Base-by-base conservation (phyloP, 352 stramenopile genomes). In the Globisporangium megalacanthum region DNA sequence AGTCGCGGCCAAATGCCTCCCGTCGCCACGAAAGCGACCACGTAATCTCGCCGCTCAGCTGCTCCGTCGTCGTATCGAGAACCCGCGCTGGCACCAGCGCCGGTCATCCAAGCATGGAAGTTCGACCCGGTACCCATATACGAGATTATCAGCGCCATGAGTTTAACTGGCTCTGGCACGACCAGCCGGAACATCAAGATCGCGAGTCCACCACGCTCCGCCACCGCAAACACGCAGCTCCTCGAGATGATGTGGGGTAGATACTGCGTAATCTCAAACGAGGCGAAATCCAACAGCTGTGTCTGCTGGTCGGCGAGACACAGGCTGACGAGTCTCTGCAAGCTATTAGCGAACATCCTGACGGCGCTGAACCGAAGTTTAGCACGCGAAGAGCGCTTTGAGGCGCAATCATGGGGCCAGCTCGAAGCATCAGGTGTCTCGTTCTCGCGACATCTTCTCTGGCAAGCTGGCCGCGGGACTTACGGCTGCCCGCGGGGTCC, bases 271-370 rank as follows among this genome's bases (percentile, higher is more conserved):
- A 65, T 37, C 31, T 75, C 20, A 65, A 67, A 15, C 0, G 33
- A 0, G 54, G 61, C 5, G 48, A 72, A 14, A 62, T 72, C 37
- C 60, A 68, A 1, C 64, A 72, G 48, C 20, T 70, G 1, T 66
- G 55, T 35, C 48, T 56, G 19, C 19, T 65, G 45, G 42, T 61
- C 33, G 33, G 4, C 8, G 33, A 37, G 33, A 8, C 4, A 37
- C 8, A 9, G 5, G 33, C 33, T 4, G 5, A 4, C 5, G 33
- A 37, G 33, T 37, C 8, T 8, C 5, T 37, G 8, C 33, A 37
- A 4, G 33, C 33, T 37, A 37, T 37, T 0, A 37, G 49, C 7
- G 46, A 39, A 15, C 56, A 44, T 7, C 60, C 64, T 11, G 50
- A 49, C 35, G 46, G 33, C 20, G 54, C 45, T 2, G 57, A 66